Base-by-base conservation (phyloP, 805 yeast genomes). In the Candida ipomoeae region DNA sequence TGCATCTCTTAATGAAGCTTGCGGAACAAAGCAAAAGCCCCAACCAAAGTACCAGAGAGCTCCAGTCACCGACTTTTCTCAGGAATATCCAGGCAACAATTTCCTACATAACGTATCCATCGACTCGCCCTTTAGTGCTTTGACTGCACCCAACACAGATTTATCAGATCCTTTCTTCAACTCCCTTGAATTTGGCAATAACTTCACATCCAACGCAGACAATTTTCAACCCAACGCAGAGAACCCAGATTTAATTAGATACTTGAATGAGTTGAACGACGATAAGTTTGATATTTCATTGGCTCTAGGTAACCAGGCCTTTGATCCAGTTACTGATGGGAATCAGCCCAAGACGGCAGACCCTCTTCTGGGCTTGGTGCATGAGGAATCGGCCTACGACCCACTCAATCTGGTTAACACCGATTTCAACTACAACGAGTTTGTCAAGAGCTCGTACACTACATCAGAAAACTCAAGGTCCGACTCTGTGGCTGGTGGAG, bases 11-110 rank as follows among this genome's bases (percentile, higher is more conserved):
- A 79, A 81, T 54, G 78, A 82, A 64, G 97, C 90, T 0, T 91
- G 97, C 68, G 97, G 97, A 15, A 83, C 84, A 6, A 83, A 75
- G 59, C 76, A 76, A 14, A 69, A 79, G 55, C 96, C 94, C 3
- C 64, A 84, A 3, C 95, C 96, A 2, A 69, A 71, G 52, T 66
- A 53, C 48, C 61, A 63, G 46, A 55, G 66, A 17, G 50, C 45
- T 43, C 38, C 54, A 26, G 47, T 40, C 17, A 34, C 14, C 13
- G 32, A 23, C n/a, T 15, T 50, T 5, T 48, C 39, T 21, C 55
- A 57, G 33, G 50, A 46, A 11, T 29, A 35, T 13, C 43, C 44
- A 34, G 42, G 45, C 5, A 40, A 43, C 21, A 35, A 49, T 56
- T 44, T 44, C n/a, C 37, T 44, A 17, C 39, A 23, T 23, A 23